Percentiles rank a stretch among this genome's conserved stretches.
Evolutionary conservation across 192 early-diverging fungal species (phyloP).

Genomic region (Cetraspora pellucida): DNA sequence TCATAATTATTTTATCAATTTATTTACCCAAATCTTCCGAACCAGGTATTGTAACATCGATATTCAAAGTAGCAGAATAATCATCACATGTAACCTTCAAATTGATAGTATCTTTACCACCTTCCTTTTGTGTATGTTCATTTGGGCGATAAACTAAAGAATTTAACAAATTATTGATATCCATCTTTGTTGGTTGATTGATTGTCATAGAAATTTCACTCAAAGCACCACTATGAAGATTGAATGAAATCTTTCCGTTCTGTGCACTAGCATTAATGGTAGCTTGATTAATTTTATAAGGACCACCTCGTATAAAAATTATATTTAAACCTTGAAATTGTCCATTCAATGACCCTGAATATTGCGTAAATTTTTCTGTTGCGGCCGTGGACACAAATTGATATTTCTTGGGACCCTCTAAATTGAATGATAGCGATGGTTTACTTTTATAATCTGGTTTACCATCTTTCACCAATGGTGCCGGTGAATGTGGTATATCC

Average conservation of each 20-base stretch:
- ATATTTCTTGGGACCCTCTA: constrained; percentile 24
- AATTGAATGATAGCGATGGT: constrained; percentile 7
- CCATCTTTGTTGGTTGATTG: constrained; percentile 29
- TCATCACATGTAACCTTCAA: background rate
- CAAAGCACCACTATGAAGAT: constrained; percentile 30
- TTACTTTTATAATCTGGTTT: constrained; percentile 33
- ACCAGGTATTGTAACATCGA: constrained; percentile 3
- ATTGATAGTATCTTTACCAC: constrained; percentile 28
- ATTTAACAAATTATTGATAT: constrained; percentile 40
- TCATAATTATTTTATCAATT: background rate
- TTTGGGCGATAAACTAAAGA: constrained; percentile 37
- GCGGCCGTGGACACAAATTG: background rate
- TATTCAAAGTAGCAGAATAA: background rate
- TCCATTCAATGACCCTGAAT: constrained; percentile 18
- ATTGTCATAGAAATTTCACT: constrained; percentile 32
- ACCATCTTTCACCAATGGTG: constrained; percentile 12
- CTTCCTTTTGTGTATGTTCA: constrained; percentile 18
- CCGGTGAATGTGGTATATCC: constrained; percentile 44
- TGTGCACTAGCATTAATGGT: constrained; percentile 29
- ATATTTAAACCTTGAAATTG: constrained; percentile 52
- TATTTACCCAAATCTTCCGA: background rate
- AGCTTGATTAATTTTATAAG: constrained; percentile 25
- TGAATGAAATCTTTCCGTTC: constrained; percentile 34
- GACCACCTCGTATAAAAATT: constrained; percentile 52
- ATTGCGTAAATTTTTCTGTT: background rate